Percentiles rank a stretch among this genome's conserved stretches.
Evolutionary conservation across 2,329 filamentous ascomycete genomes (phyloP).

Genomic region (Aaosphaeria arxii): DNA sequence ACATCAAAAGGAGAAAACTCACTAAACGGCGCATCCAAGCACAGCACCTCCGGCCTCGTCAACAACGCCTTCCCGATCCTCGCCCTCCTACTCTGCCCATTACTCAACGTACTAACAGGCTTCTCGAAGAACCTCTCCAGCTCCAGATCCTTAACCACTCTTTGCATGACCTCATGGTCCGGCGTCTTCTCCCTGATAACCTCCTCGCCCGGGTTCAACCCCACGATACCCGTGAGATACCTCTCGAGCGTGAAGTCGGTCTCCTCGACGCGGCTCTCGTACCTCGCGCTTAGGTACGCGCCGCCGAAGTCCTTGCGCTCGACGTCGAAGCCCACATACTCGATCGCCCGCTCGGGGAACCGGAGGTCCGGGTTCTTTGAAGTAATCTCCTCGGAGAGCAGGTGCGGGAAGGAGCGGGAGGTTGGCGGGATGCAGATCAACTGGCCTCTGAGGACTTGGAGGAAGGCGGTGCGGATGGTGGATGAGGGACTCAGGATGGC

Average conservation of each 20-base stretch:
- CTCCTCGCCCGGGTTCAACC: conserved; percentile 69
- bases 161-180: conserved; percentile 50
- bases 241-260: conserved; percentile 83
- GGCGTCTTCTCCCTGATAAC: conserved; percentile 45
- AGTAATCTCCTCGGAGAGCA: conserved; percentile 62
- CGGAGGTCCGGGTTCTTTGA: conserved; percentile 51
- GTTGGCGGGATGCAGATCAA: conserved; percentile 72
- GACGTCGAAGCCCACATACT: conserved; percentile 86
- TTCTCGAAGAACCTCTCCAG: conserved; percentile 69
- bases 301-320: conserved; percentile 60
- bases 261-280: conserved; percentile 81
- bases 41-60: conserved; percentile 71
- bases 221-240: conserved; percentile 78
- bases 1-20: conserved; percentile 19
- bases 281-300: conserved; percentile 83
- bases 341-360: conserved; percentile 66
- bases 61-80: conserved; percentile 85
- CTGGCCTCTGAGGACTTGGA: conserved; percentile 74
- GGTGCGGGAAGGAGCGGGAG: conserved; percentile 74
- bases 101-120: conserved; percentile 86
- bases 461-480: conserved; percentile 75
- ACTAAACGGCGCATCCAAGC: conserved; percentile 86
- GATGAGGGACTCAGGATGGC: conserved; percentile 78
- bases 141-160: conserved; percentile 67
- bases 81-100: conserved; percentile 84